Evolutionary conservation across 345 rosid species (phyloP), one percentile per base, ranked within the genome.

Genomic region (Melaleuca quinquenervia): DNA sequence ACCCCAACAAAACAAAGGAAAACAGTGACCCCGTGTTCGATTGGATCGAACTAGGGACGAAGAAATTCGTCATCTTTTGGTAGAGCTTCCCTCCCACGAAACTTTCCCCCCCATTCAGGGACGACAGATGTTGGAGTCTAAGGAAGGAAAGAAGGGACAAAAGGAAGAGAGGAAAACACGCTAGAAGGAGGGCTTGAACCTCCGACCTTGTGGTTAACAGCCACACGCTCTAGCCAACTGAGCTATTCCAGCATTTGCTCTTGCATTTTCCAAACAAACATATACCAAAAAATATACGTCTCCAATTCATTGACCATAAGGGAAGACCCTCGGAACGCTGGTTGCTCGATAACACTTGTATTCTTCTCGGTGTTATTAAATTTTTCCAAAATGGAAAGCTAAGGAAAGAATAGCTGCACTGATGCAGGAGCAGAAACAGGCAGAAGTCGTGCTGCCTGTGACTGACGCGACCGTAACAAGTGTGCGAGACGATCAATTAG

Each of bases 201-300:
- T 82, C 84, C 84, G 93, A 93, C 92, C 94, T 92, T 91, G 90
- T 91, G 94, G 96, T 92, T 94, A 92, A 94, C 93, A 91, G 93
- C 92, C 93, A 91, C 91, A 91, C 91, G 92, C 94, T 94, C 91
- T 89, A 92, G 52, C 94, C 93, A 87, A 89, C 93, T 92, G 92
- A 92, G 92, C 94, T 91, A 92, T 88, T 92, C 93, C 93, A 91
- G 90, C 92, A 0, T 15, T 32, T 27, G 9, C 6, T n/a, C 0
- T 20, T 3, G 0, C 2, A 3, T 1, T 8, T 18, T 41, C 26
- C 41, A 11, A 2, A 64, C 10, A 27, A 26, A 24, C 8, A 64
- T 24, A 64, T 41, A 41, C 41, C 41, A 41, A 41, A 41, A 4
- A 41, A 41, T 41, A 4, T 41, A 41, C 3, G 41, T 41, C 41